Evolutionary conservation across 75 land plant genomes (phyloP), one percentile per base, ranked within the genome.

Genomic region (Cupressus sempervirens): DNA sequence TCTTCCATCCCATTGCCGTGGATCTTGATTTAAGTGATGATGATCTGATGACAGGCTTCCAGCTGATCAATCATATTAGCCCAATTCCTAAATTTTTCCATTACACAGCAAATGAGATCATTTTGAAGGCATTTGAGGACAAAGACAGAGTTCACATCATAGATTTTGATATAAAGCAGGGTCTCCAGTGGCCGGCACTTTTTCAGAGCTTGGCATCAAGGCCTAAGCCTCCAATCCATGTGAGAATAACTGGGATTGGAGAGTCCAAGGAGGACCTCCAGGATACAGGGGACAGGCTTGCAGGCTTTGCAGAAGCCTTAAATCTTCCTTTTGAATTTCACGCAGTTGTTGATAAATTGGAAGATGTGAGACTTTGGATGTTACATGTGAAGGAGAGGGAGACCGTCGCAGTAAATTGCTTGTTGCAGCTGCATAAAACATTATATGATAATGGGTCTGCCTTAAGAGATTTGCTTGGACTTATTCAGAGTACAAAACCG

Each of bases 341-440:
- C 46, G 87, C 92, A 8, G 99, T 96, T 20, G 96, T 94, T 53
- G 99, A 97, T 70, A 81, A 91, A 84, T 88, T 95, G 76, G 99
- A 96, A 48, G 99, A 97, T 81, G 94, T 97, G 56, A 90, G 99
- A 89, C 87, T 97, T 34, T 97, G 99, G 99, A 97, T 97, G 99
- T 92, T 97, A 62, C 98, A 97, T 84, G 99, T 97, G 41, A 97
- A 97, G 89, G 93, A 93, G 67, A 83, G 85, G 12, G 99, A 97
- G 85, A 92, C 88, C 16, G 98, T 97, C 15, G 98, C 96, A 2
- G 94, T 97, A 76, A 97, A 97, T 82, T 95, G 99, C 84, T 48
- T 92, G 8, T 76, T 90, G 46, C 94, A 93, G 67, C 86, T 97
- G 75, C 99, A 97, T 85, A 92, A 92, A 82, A 86, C 87, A 58